Evolutionary conservation across 768 basidiomycete genomes (phyloP), one percentile per base, ranked within the genome.

Genomic region (Cyathus striatus): DNA sequence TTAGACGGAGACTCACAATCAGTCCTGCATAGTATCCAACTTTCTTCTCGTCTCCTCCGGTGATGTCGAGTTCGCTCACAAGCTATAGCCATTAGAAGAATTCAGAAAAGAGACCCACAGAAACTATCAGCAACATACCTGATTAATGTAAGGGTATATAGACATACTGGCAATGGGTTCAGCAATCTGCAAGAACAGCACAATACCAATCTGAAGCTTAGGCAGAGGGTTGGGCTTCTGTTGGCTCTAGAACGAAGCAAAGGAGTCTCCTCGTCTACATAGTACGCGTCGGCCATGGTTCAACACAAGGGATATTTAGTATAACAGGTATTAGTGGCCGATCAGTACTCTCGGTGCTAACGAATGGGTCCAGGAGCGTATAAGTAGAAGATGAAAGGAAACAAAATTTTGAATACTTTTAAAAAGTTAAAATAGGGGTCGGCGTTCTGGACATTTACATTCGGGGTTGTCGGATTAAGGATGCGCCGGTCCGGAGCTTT

Each of bases 1-100:
- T 30, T 10, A 30, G 17, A 37, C 4, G 12, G 5, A 2, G 5
- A 38, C 46, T 46, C 23, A 75, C 51, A 46, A 79, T 70, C 20
- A 79, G 50, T 22, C 75, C 77, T 12, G 70, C 76, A 52, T 79
- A 79, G 46, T 78, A 79, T 22, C 78, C 78, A 3, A 76, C 70
- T 52, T 72, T 70, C 44, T 59, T 61, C 18, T 70, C 65, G 45
- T 79, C 72, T 18, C 76, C 76, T 5, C 64, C 65, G 1, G 71
- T 72, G 30, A 79, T 57, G 23, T 64, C 74, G 14, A 76, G 63
- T 23, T 72, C 70, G n/a, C 66, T 56, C 14, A 78, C 63, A 12
- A 77, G 64, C 75, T 78, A 35, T 24, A 30, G 27, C 3, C 13
- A 21, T 21, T 22, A 33, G 16, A 22, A 37, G 23, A 37, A 41